Base-by-base conservation (phyloP, 1,284 basidiomycete species). In the Cryptococcus wingfieldii region DNA sequence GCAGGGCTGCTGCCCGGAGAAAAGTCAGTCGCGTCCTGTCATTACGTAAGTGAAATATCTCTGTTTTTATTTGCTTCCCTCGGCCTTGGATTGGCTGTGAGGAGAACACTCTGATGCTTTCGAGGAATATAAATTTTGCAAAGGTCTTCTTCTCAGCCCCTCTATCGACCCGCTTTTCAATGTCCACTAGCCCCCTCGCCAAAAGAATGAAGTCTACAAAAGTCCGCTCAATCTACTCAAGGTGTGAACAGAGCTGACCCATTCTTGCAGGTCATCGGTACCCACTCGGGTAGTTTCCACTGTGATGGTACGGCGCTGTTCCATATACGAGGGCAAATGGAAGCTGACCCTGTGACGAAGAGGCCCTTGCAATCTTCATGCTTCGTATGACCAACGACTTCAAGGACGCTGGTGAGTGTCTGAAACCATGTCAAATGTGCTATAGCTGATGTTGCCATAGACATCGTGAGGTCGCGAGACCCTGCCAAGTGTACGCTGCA, bases 201-300 rank as follows among this genome's bases (percentile, higher is more conserved):
- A 76, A 76, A 56, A 75, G 61, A 56, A 71, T 75, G 67, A 76
- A 76, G 72, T 73, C 72, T 9, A 74, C 72, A 50, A 74, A 74
- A 63, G 72, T 75, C 18, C 19, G 63, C 48, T 10, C 23, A 13
- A 6, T 25, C 19, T 46, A 7, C 9, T 46, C 4, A 23, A 19
- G 16, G 18, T 25, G 2, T 23, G 23, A 23, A 23, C 14, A 19
- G 7, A 10, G 16, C 25, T 38, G n/a, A 27, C 10, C 19, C 37
- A 19, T 34, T 44, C n/a, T 25, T 5, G 5, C 48, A 76, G 72
- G 60, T 70, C 51, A 94, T 95, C 68, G 91, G 91, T 51, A 97
- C 94, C 2, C 94, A 97, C 78, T 91, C 89, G 60, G 94, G 94
- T 23, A 92, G 90, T 0, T 97, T 97, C 76, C 95, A 98, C 72